phyloP scores from a whole-genome alignment of 345 rosid species.

The Chamaenerion angustifolium region DNA sequence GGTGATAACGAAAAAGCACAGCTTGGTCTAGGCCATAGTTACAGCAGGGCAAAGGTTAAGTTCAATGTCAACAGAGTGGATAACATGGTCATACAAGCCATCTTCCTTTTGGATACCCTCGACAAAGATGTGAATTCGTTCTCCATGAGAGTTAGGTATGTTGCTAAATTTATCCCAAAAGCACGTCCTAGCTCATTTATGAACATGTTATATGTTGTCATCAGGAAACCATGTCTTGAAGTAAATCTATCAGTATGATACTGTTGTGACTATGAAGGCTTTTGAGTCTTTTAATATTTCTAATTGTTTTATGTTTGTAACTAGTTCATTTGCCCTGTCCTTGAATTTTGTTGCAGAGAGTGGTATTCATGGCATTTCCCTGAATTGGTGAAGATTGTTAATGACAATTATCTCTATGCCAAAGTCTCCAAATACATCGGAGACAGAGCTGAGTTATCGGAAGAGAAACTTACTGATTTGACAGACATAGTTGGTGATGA shows the following conservation, averaged over 20 bases:
- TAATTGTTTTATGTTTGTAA: background rate
- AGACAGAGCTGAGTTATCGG: conserved; percentile 59
- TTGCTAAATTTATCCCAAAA: conserved; percentile 1
- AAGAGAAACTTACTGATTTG: conserved; percentile 40
- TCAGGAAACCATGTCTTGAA: too few relatives aligned
- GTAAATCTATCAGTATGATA: too few relatives aligned
- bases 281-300: background rate
- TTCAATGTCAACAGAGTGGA: conserved; percentile 88
- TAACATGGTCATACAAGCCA: conserved; percentile 94
- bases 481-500: conserved; percentile 82
- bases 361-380: conserved; percentile 99
- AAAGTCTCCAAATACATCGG: conserved; percentile 53
- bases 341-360: conserved; percentile 39
- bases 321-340: background rate
- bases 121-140: conserved; percentile 86
- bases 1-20: conserved; percentile 90
- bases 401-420: conserved; percentile 81
- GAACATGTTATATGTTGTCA: too few relatives aligned
- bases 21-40: conserved; percentile 90
- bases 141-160: conserved; percentile 90
- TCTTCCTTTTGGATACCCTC: conserved; percentile 71
- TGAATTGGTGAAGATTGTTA: conserved; percentile 80
- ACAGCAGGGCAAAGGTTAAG: conserved; percentile 94
- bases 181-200: background rate
- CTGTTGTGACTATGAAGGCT: background rate